Evolutionary conservation across 768 basidiomycete genomes (phyloP), one percentile per base, ranked within the genome.

Genomic region (Hysterangium stoloniferum): DNA sequence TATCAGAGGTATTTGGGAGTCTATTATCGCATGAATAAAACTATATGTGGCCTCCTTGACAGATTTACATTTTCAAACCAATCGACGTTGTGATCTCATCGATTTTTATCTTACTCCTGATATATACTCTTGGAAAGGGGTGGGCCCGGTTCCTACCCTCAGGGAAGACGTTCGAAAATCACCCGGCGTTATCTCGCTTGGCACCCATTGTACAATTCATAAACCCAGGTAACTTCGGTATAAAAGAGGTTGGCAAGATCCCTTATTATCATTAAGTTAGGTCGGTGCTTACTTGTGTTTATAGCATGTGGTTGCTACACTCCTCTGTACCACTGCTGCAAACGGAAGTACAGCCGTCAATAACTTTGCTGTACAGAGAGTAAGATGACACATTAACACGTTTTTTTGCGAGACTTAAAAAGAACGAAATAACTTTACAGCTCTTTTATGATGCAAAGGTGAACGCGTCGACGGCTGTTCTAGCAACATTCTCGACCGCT

Each of bases 51-150:
- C 31, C 25, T 44, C 47, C 42, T 15, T 40, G 13, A 15, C 35
- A 80, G 78, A 78, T 82, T 29, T 80, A 79, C 58, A 46, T 70
- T 4, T 80, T 79, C 63, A 82, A 83, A 58, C 81, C 81, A 0
- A 62, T 78, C 3, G 68, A 74, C 53, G 68, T 73, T 54, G 43
- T 61, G 0, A 75, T 80, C 13, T 78, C 76, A 2, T 70, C 75
- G 0, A 76, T 81, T 9, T 83, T 82, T 64, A 59, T 81, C 15
- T 64, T 80, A 11, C 66, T 83, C 37, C 58, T 80, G 41, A 72
- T 71, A 27, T 81, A 78, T 59, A 67, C 71, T 4, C 54, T 71
- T n/a, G 79, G 79, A 0, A 66, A 67, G 36, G 65, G 66, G 3
- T 82, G 77, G 78, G 72, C 76, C 1, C 41, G 45, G 4, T 22